Percentiles rank a stretch among this genome's conserved stretches.
Conservation (phyloP, 768 basidiomycete species). For the Sporobolomyces pararoseus region DNA sequence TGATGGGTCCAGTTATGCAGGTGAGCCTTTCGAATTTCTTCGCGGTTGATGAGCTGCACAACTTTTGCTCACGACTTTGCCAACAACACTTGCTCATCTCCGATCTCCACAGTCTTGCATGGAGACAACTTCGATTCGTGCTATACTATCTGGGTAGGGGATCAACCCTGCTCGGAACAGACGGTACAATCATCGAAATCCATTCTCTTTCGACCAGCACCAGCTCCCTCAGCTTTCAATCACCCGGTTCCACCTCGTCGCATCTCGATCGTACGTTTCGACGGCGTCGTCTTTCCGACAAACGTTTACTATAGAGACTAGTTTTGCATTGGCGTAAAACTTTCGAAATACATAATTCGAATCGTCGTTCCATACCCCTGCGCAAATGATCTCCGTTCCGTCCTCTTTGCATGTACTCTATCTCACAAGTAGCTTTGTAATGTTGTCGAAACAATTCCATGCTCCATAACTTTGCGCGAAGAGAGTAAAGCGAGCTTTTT, state of each 20-base stretch:
- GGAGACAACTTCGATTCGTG: constrained; percentile 87
- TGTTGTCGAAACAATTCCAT: too few relatives aligned
- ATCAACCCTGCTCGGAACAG: constrained; percentile 5
- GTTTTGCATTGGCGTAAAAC: too few relatives aligned
- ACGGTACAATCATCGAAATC: background rate
- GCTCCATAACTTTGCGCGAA: too few relatives aligned
- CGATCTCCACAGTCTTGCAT: constrained; percentile 69
- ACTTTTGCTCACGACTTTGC: too few relatives aligned
- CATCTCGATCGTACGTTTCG: constrained; percentile 73
- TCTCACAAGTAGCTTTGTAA: too few relatives aligned
- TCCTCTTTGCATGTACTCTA: too few relatives aligned
- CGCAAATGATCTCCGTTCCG: too few relatives aligned
- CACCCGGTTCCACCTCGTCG: constrained; percentile 63
- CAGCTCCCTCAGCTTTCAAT: constrained; percentile 61
- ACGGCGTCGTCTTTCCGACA: constrained; percentile 84
- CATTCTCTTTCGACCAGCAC: constrained; percentile 61
- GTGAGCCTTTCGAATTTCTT: background rate
- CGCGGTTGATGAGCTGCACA: too few relatives aligned
- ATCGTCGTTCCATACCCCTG: too few relatives aligned
- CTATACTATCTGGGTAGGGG: constrained; percentile 77
- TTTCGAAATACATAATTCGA: too few relatives aligned
- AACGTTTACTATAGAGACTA: constrained; percentile 54
- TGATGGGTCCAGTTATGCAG: background rate
- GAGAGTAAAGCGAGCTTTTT: too few relatives aligned
- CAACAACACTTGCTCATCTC: constrained; percentile 40